Evolutionary conservation across 805 yeast species (phyloP).

Genomic region (Candida ortonii): DNA sequence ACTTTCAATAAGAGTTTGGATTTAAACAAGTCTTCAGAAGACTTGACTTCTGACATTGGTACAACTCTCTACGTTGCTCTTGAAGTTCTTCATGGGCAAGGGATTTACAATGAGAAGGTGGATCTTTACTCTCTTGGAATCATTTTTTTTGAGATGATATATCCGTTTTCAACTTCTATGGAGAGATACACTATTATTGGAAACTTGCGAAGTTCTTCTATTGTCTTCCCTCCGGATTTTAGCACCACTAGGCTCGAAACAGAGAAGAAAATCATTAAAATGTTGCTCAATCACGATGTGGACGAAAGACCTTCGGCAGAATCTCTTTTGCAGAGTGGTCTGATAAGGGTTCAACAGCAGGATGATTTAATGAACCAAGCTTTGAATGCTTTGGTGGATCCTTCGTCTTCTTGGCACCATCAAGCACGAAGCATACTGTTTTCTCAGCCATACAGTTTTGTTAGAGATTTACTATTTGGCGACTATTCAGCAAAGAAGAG

Average conservation of each 20-base stretch:
- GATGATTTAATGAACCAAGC: constrained; percentile 90
- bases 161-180: constrained; percentile 84
- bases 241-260: constrained; percentile 44
- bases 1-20: constrained; percentile 15
- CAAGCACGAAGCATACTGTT: constrained; percentile 87
- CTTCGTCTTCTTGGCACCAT: constrained; percentile 91
- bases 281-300: constrained; percentile 78
- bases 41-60: constrained; percentile 89
- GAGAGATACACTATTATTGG: constrained; percentile 79
- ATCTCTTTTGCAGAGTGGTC: constrained; percentile 71
- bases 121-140: constrained; percentile 95
- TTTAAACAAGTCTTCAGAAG: constrained; percentile 46
- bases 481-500: constrained; percentile 31
- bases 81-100: constrained; percentile 73
- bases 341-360: constrained; percentile 84
- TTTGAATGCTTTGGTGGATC: constrained; percentile 76
- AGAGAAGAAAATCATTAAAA: constrained; percentile 66
- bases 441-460: constrained; percentile 79
- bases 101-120: constrained; percentile 85
- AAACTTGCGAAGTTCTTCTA: constrained; percentile 52
- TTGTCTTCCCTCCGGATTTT: constrained; percentile 74
- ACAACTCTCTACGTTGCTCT: constrained; percentile 90
- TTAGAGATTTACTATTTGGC: constrained; percentile 83
- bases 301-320: constrained; percentile 75
- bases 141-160: constrained; percentile 94